phyloP scores from a whole-genome alignment of 305 asterid genomes.

The Fraxinus latifolia region DNA sequence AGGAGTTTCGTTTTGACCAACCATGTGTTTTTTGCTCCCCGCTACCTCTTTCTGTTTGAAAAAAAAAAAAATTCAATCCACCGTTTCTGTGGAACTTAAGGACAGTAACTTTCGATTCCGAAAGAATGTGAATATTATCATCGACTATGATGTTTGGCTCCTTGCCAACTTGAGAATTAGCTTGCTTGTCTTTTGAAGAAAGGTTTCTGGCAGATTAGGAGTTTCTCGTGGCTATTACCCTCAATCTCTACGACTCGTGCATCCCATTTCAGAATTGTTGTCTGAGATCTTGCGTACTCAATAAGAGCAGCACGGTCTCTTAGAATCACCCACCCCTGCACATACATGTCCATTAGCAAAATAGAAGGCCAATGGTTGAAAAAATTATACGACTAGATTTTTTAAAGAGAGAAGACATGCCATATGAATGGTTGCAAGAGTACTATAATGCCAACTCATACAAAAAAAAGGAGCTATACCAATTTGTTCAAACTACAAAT shows the following conservation, averaged over 20 bases:
- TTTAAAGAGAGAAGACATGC: neutral
- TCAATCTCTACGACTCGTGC: slow-evolving; percentile 89
- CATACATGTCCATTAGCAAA: slow-evolving; percentile 16
- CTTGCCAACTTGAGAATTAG: slow-evolving; percentile 29
- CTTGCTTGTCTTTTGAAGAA: slow-evolving; percentile 62
- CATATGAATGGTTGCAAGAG: neutral
- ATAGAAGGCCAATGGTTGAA: neutral
- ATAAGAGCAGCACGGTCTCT: slow-evolving; percentile 63
- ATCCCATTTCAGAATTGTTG: slow-evolving; percentile 85
- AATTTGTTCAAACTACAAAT: neutral
- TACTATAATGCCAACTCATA: neutral
- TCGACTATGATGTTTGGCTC: slow-evolving; percentile 33
- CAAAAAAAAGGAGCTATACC: neutral
- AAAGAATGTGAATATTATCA: slow-evolving; percentile 43
- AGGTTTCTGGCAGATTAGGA: slow-evolving; percentile 96
- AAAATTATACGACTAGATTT: neutral
- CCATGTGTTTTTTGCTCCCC: slow-evolving; percentile 28
- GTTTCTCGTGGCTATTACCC: slow-evolving; percentile 68
- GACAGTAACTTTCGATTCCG: slow-evolving; percentile 32
- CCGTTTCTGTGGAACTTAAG: slow-evolving; percentile 31
- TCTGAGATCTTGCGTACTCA: slow-evolving; percentile 73
- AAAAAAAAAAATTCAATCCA: slow-evolving; percentile 32
- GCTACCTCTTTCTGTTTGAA: slow-evolving; percentile 28
- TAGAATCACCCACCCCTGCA: slow-evolving; percentile 92
- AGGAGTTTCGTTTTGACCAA: slow-evolving; percentile 35